A percentile compares a stretch with the other conserved stretches of the same genome.
Evolutionary conservation across 164 flowering plant species (phyloP).

Genomic region (Platanus orientalis): DNA sequence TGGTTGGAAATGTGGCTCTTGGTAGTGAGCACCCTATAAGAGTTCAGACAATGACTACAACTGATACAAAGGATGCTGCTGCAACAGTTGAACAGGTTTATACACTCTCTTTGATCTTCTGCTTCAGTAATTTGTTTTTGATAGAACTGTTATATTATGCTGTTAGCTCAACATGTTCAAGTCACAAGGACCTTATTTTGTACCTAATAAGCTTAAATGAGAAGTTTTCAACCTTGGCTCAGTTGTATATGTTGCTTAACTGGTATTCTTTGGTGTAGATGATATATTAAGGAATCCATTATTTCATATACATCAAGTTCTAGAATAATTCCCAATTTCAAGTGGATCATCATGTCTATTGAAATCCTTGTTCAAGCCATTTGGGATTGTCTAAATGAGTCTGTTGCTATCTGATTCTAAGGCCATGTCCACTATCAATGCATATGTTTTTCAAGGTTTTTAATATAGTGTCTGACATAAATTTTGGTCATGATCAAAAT

Average conservation of each 20-base stretch:
- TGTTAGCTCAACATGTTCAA: no score
- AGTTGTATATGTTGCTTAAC: no score
- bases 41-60: constrained; percentile 96
- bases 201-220: no score
- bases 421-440: neutral
- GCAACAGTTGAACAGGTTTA: constrained; percentile 91
- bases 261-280: no score
- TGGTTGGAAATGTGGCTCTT: constrained; percentile 91
- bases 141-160: neutral
- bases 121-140: constrained; percentile 6
- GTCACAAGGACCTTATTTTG: no score
- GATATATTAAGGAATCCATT: no score
- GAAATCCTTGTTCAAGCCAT: neutral
- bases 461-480: neutral
- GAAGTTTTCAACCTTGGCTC: no score
- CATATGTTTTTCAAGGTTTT: no score
- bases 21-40: constrained; percentile 99
- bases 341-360: neutral
- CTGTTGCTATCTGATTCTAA: neutral
- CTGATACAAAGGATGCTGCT: constrained; percentile 89
- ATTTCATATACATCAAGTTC: no score
- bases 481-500: neutral
- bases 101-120: no score
- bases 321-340: no score
- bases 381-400: neutral